A percentile compares a stretch with the other conserved stretches of the same genome.
These are phyloP conservation scores for Marvania coccoides DNA, from an alignment of 139 green algal genomes.

Conservation along the genomic window DNA sequence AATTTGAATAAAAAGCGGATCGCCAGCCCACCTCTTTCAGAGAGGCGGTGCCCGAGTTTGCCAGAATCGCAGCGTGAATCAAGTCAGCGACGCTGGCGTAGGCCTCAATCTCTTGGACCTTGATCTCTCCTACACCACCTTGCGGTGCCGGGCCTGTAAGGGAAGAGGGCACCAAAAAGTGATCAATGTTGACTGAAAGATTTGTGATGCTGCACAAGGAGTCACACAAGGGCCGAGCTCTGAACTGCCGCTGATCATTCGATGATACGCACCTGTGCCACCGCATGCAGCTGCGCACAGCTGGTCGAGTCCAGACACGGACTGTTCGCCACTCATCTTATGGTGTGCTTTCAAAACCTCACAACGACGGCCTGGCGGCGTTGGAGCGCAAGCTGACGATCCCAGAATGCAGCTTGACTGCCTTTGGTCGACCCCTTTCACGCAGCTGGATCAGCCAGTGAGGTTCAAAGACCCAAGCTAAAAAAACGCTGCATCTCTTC, in stretches of 20 bases:
- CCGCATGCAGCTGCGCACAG: neutral
- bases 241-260: neutral
- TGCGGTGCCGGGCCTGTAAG: neutral
- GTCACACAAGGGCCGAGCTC: neutral
- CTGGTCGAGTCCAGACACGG: neutral
- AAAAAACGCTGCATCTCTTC: too few relatives aligned
- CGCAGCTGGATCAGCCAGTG: too few relatives aligned
- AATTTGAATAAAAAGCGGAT: neutral
- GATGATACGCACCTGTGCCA: neutral
- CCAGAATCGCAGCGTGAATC: slow-evolving; percentile 46
- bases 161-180: neutral
- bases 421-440: too few relatives aligned
- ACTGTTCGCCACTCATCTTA: too few relatives aligned
- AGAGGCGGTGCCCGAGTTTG: slow-evolving; percentile 20
- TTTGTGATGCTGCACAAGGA: neutral
- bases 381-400: too few relatives aligned
- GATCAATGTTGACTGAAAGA: too few relatives aligned
- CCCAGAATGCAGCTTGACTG: too few relatives aligned
- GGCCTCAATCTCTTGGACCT: slow-evolving; percentile 40
- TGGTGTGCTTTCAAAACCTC: too few relatives aligned
- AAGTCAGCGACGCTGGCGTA: slow-evolving; percentile 48
- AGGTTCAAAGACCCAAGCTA: too few relatives aligned
- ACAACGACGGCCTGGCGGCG: too few relatives aligned
- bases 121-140: slow-evolving; percentile 20
- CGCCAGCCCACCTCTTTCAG: slow-evolving; percentile 30